Evolutionary conservation across 2,329 filamentous ascomycete genomes (phyloP), one percentile per base, ranked within the genome.

Genomic region (Aureobasidium pullulans): DNA sequence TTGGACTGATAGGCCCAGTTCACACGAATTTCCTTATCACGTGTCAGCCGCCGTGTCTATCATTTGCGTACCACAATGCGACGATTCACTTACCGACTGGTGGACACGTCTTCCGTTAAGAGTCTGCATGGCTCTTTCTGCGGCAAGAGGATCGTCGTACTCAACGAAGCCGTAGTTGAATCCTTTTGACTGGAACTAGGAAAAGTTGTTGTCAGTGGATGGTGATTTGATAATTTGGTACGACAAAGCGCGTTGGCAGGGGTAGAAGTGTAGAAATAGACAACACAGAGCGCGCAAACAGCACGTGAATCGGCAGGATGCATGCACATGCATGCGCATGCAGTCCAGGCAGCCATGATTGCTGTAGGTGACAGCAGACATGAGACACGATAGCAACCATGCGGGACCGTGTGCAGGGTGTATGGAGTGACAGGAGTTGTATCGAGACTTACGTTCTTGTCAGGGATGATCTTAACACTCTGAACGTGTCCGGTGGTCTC

Each of bases 1-100:
- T 96, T 99, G 66, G 93, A 94, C 79, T 99, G 94, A 70, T 99
- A 99, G 23, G 94, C 94, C 94, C 94, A 99, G 80, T 99, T 99
- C 69, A 99, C 94, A 59, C 92, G 90, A 64, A 99, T 99, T 81
- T 99, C 94, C 90, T 96, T 57, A 19, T 19, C 13, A 37, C 39
- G 9, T 56, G 66, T 74, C 57, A 73, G 69, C 19, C 16, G 39
- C 11, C 11, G 16, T 54, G 5, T 32, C 15, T 9, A 15, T 16
- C 23, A 10, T 9, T 32, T 15, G 28, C 49, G 23, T 16, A 29
- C 7, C 6, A n/a, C 23, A 44, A 42, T 31, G 42, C 16, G 43
- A 40, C 28, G 13, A 39, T 40, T 16, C 36, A 74, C 87, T 74
- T 85, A 96, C 92, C 72, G 90, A 89, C 76, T 97, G 92, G 74